Evolutionary conservation across 2,329 filamentous ascomycete species (phyloP).

Genomic region (Ambrosiella beaveri): DNA sequence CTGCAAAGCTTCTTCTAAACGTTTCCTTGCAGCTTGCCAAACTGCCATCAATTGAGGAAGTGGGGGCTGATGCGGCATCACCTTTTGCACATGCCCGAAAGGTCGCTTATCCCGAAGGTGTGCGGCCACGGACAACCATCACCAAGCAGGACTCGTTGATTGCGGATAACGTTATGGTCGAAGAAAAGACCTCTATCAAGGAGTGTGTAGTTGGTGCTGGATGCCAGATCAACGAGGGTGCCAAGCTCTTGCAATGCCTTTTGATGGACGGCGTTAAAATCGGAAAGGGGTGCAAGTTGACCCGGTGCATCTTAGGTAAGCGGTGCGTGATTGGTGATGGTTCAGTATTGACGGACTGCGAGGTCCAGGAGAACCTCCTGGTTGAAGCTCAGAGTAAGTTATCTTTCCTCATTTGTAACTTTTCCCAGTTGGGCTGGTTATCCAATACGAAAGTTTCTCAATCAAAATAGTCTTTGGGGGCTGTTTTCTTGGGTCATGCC

Average conservation of each 20-base stretch:
- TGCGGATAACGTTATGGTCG: slow-evolving; percentile 74
- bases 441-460: not conserved
- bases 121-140: slow-evolving; percentile 67
- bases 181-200: slow-evolving; percentile 83
- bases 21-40: slow-evolving; percentile 78
- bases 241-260: slow-evolving; percentile 69
- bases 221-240: slow-evolving; percentile 73
- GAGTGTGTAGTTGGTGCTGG: slow-evolving; percentile 76
- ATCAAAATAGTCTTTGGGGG: not conserved
- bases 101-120: slow-evolving; percentile 64
- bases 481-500: not conserved
- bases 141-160: slow-evolving; percentile 68
- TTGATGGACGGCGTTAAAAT: slow-evolving; percentile 85
- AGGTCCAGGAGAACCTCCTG: slow-evolving; percentile 79
- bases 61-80: slow-evolving; percentile 38
- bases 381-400: slow-evolving; percentile 59
- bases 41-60: slow-evolving; percentile 52
- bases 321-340: slow-evolving; percentile 70
- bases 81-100: slow-evolving; percentile 66
- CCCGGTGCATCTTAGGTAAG: slow-evolving; percentile 71
- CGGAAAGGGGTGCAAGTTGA: slow-evolving; percentile 68
- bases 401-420: not conserved
- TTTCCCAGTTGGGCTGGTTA: not conserved
- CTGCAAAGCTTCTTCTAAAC: slow-evolving; percentile 59
- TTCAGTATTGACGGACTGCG: slow-evolving; percentile 67